A percentile compares a stretch with the other conserved stretches of the same genome.
Conservation (phyloP, 1,284 basidiomycete species). For the Ganoderma lucidum region DNA sequence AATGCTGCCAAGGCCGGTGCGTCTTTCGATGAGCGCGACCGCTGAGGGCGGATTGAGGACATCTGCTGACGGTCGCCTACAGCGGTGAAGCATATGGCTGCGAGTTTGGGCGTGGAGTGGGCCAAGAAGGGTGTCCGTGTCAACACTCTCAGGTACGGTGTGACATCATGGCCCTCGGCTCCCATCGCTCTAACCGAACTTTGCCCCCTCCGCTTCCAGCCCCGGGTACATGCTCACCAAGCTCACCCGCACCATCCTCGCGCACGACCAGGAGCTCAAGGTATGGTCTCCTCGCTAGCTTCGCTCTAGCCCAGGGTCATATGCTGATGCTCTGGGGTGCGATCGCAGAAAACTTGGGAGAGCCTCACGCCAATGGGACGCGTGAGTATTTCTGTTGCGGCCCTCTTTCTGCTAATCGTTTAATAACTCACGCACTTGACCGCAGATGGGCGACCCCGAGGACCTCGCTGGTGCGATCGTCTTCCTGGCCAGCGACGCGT, state of each 20-base stretch:
- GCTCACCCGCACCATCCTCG: slow-evolving; percentile 82
- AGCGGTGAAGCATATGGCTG: slow-evolving; percentile 91
- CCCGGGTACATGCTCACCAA: slow-evolving; percentile 93
- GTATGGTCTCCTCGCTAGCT: slow-evolving; percentile 45
- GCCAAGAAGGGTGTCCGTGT: slow-evolving; percentile 87
- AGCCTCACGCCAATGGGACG: slow-evolving; percentile 89
- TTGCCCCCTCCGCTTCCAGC: slow-evolving; percentile 46
- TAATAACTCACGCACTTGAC: neutral
- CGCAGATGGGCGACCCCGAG: slow-evolving; percentile 33
- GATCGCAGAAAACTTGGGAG: slow-evolving; percentile 84
- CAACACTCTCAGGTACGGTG: slow-evolving; percentile 73
- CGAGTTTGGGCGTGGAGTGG: slow-evolving; percentile 90
- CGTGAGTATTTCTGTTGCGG: slow-evolving; percentile 49
- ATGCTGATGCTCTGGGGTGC: slow-evolving; percentile 22
- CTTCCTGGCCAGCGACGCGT: slow-evolving; percentile 87
- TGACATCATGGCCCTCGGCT: slow-evolving; percentile 33
- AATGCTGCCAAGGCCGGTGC: slow-evolving; percentile 92
- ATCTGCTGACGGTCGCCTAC: slow-evolving; percentile 21
- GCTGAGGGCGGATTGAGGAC: neutral
- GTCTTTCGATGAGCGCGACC: slow-evolving; percentile 20
- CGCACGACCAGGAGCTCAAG: slow-evolving; percentile 76
- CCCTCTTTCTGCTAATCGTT: neutral
- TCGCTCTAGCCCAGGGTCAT: slow-evolving; percentile 18
- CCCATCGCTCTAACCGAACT: slow-evolving; percentile 16
- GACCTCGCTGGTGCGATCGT: slow-evolving; percentile 77